Percentiles rank a stretch among this genome's conserved stretches.
These are phyloP conservation scores for Ustilago cynodontis DNA, from an alignment of 1,284 basidiomycete species.

Conservation along the genomic window DNA sequence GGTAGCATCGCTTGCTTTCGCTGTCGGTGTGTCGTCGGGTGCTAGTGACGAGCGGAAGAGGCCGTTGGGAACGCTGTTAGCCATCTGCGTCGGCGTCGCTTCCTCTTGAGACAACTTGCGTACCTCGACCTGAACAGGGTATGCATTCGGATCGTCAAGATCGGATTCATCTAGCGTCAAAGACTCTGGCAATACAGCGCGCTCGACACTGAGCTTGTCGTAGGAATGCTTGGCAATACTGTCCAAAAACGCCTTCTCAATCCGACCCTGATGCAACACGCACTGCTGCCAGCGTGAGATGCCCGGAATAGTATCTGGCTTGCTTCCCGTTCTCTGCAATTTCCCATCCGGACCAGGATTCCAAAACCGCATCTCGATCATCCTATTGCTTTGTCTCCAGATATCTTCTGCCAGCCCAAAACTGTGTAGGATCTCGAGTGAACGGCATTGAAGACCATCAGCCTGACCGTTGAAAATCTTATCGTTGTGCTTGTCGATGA, in stretches of 20 bases:
- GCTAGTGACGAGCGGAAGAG: slow-evolving; percentile 36
- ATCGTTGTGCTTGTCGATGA: slow-evolving; percentile 48
- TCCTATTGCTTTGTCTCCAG: slow-evolving; percentile 42
- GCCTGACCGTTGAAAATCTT: slow-evolving; percentile 46
- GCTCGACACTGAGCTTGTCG: slow-evolving; percentile 29
- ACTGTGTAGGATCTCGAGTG: slow-evolving; percentile 43
- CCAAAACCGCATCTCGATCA: slow-evolving; percentile 44
- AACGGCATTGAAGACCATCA: slow-evolving; percentile 41
- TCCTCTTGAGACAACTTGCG: slow-evolving; percentile 35
- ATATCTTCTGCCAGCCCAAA: slow-evolving; percentile 36
- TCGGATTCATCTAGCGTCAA: slow-evolving; percentile 20
- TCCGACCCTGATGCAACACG: slow-evolving; percentile 41
- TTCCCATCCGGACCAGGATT: slow-evolving; percentile 37
- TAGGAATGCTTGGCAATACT: slow-evolving; percentile 30
- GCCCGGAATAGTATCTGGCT: slow-evolving; percentile 40
- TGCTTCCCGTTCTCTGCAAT: slow-evolving; percentile 26
- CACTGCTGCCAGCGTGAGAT: slow-evolving; percentile 46
- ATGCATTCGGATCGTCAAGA: slow-evolving; percentile 24
- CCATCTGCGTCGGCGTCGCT: slow-evolving; percentile 37
- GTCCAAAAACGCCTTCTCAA: slow-evolving; percentile 36
- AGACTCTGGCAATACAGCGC: slow-evolving; percentile 28
- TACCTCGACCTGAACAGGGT: slow-evolving; percentile 26
- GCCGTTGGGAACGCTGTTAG: slow-evolving; percentile 33
- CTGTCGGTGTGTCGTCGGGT: slow-evolving; percentile 27
- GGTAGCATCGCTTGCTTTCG: background rate